Base-by-base conservation (phyloP, 1,284 basidiomycete genomes). In the Austropuccinia psidii region DNA sequence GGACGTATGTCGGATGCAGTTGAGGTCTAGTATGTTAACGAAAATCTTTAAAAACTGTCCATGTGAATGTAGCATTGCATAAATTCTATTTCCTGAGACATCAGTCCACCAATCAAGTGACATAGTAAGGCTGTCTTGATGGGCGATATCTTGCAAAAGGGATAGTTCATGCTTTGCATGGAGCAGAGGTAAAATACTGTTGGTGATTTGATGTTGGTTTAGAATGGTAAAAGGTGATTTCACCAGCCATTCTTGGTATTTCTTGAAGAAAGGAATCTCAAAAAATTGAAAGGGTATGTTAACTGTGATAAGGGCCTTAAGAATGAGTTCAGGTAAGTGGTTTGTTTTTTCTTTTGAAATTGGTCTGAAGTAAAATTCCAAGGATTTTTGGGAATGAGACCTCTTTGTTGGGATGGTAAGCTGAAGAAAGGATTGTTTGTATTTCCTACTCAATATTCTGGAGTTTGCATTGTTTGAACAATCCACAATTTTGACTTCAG, bases 31-130 rank as follows among this genome's bases (percentile, higher is more conserved):
- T 1, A 58, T 5, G 19, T 70, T 45, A 49, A 70, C 27, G 31
- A 70, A 61, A 55, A 35, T 15, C 24, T 70, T 60, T 1, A 1
- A 2, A 0, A 24, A 13, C 4, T 54, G 2, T 37, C 57, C 57
- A 35, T 6, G 27, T n/a, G 4, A 24, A 19, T 19, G 43, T 15
- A 50, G 17, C 0, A 70, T 15, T 24, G 39, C 54, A n/a, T 57
- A 69, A 2, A 69, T 31, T 9, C 52, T 69, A 31, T 69, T 69
- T 21, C 68, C 35, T 21, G 15, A 1, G 15, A 13, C 37, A 49
- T 68, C 37, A 9, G 49, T 57, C 49, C 65, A 68, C 6, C 45
- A 54, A 52, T 70, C 68, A n/a, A 70, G 21, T 15, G 55, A 60
- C 1, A 70, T 3, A 9, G 57, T 70, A 8, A 70, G 29, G 2